Percentiles rank a stretch among this genome's conserved stretches.
Conservation (phyloP, 495 filamentous ascomycete species). For the Polyplosphaeria fusca region DNA sequence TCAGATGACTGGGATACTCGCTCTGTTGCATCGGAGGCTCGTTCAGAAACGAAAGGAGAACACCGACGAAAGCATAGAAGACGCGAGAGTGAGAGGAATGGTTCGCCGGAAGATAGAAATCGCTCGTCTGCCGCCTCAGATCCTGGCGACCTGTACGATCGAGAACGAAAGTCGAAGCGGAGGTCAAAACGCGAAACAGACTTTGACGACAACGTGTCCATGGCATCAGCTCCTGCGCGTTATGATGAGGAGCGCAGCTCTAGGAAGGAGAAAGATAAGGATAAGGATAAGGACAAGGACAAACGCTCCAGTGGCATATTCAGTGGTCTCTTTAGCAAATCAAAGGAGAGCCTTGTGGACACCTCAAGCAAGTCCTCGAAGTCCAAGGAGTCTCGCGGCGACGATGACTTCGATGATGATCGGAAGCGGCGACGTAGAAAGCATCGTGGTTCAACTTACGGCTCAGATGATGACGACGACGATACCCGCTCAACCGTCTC, state of each 20-base stretch:
- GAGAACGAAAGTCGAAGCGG: constrained; percentile 21
- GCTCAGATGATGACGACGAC: constrained; percentile 36
- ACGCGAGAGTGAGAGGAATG: constrained; percentile 29
- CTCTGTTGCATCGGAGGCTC: constrained; percentile 29
- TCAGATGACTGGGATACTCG: constrained; percentile 26
- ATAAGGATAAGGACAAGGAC: constrained; percentile 37
- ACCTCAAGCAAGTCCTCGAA: constrained; percentile 26
- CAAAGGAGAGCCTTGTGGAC: constrained; percentile 32
- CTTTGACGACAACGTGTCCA: constrained; percentile 37
- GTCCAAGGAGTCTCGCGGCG: constrained; percentile 5
- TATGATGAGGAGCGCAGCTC: constrained; percentile 34
- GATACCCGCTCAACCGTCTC: constrained; percentile 28
- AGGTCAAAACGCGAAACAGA: constrained; percentile 35
- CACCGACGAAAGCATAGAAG: constrained; percentile 26
- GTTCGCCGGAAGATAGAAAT: constrained; percentile 23
- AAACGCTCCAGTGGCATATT: constrained; percentile 43
- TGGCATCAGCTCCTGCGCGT: constrained; percentile 34
- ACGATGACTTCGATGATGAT: constrained; percentile 30
- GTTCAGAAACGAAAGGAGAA: constrained; percentile 29
- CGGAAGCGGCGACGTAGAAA: constrained; percentile 38
- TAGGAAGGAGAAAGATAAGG: constrained; percentile 34
- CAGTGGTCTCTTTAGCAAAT: constrained; percentile 39
- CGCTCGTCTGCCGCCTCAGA: constrained; percentile 37
- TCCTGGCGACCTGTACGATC: constrained; percentile 37
- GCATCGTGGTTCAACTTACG: constrained; percentile 34